A percentile compares a stretch with the other conserved stretches of the same genome.
phyloP scores from a whole-genome alignment of 2,329 filamentous ascomycete genomes.

The Penicillium thymicola region DNA sequence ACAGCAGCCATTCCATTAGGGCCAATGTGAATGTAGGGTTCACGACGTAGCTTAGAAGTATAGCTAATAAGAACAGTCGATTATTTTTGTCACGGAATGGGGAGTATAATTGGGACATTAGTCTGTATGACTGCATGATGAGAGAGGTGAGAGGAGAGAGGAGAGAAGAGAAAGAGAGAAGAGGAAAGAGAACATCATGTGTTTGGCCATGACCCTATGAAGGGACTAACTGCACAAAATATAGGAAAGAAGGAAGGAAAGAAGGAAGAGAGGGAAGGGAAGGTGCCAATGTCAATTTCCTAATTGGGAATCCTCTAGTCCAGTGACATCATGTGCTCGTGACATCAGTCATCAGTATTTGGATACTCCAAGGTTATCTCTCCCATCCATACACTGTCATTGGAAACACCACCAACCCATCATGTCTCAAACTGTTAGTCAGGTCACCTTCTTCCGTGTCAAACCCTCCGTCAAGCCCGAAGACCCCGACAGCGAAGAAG shows the following conservation, averaged over 20 bases:
- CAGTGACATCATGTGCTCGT: not conserved
- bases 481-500: constrained; percentile 33
- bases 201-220: not conserved
- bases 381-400: not conserved
- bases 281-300: not conserved
- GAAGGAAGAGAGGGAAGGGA: not conserved
- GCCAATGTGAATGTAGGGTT: not conserved
- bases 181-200: not conserved
- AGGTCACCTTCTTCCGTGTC: constrained; percentile 39
- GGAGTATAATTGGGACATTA: not conserved
- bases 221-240: not conserved
- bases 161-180: too few relatives aligned
- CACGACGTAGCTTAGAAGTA: not conserved
- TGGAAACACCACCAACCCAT: not conserved
- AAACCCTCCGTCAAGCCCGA: constrained; percentile 39
- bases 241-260: not conserved
- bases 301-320: not conserved
- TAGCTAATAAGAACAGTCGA: not conserved
- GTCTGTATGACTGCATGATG: not conserved
- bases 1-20: not conserved
- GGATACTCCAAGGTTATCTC: not conserved
- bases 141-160: not conserved
- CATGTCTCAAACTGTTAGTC: constrained; percentile 29
- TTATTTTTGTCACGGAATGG: not conserved
- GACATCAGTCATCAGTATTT: constrained; percentile 2